Evolutionary conservation across 108 stramenopile species (phyloP), one percentile per base, ranked within the genome.

Genomic region (Hondaea fermentalgiana): DNA sequence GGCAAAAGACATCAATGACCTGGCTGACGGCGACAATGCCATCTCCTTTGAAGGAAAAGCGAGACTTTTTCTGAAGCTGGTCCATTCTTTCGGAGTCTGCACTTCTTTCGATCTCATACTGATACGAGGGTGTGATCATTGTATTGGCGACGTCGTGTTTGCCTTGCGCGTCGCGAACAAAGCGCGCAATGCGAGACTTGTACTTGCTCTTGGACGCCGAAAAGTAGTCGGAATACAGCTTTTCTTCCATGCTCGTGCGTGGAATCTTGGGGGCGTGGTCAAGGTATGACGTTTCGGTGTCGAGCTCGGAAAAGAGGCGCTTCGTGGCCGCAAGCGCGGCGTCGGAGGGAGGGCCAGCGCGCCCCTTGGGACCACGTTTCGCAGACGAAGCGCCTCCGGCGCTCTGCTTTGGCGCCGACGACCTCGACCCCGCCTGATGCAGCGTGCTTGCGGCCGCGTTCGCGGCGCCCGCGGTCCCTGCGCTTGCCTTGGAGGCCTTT

Each of bases 151-250:
- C 51, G n/a, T 83, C 76, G 42, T 23, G 10, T 16, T 25, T n/a
- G 28, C 45, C 51, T 23, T 83, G 76, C 19, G 76, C 76, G 0
- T 53, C 45, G 51, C 76, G 76, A 10, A 83, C 76, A 53, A 53
- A 53, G n/a, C 51, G 19, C 49, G 76, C 45, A 35, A 83, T 47
- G 10, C 76, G 76, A 6, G 76, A 47, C 28, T 83, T 83, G 76
- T 83, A 83, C 51, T 53, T 53, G 51, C 51, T 83, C 51, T 83
- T 83, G 4, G 76, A 83, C 76, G 76, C 76, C 23, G 51, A 53
- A 23, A 83, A 83, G 76, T 83, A 83, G 76, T 83, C 76, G 12
- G 76, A 83, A 35, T 53, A 83, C 16, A 83, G 45, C 51, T 83
- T 83, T 17, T 69, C 64, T 8, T 69, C 64, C 35, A 69, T 28